phyloP scores from a whole-genome alignment of 192 early-diverging fungal species.

The Entophlyctis helioformis region DNA sequence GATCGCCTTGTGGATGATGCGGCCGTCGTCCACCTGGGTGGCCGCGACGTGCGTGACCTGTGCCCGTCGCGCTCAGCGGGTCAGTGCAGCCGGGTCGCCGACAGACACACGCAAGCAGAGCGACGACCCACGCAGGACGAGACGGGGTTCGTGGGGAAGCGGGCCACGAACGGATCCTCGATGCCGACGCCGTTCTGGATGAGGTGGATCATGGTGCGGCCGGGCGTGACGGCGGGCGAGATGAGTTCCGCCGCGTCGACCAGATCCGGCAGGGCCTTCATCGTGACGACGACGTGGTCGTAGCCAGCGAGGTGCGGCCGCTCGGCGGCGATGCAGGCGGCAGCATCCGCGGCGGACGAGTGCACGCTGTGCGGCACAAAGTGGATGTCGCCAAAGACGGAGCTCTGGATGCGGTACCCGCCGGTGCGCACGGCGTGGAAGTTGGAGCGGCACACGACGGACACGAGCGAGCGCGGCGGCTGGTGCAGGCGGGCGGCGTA shows the following conservation, averaged over 20 bases:
- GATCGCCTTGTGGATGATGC: too few species aligned
- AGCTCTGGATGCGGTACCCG: conserved; percentile 9
- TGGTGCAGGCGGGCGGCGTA: conserved; percentile 2
- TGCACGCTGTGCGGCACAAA: conserved; percentile 8
- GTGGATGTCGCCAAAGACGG: conserved; percentile 10
- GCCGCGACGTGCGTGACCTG: too few species aligned
- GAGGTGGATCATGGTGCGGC: conserved; percentile 6
- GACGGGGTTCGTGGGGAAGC: conserved; percentile 5
- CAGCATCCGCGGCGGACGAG: conserved; percentile 4
- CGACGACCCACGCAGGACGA: too few species aligned
- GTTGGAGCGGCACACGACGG: conserved; percentile 20
- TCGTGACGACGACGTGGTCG: conserved; percentile 18
- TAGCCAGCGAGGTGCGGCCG: too few species aligned
- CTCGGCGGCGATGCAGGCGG: too few species aligned
- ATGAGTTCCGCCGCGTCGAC: conserved; percentile 5
- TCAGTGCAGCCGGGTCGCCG: too few species aligned
- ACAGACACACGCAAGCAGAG: too few species aligned
- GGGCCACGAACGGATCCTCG: conserved; percentile 2
- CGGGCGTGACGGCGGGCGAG: conserved; percentile 6
- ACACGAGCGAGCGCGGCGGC: conserved; percentile 1
- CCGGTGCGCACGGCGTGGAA: conserved; percentile 1
- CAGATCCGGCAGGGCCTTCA: conserved; percentile 11
- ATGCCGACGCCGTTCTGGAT: conserved; percentile 24
- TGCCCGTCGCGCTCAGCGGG: too few species aligned
- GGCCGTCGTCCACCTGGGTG: too few species aligned